Conservation (phyloP, 78 protist genomes). For the Dictyostelium citrinum region DNA sequence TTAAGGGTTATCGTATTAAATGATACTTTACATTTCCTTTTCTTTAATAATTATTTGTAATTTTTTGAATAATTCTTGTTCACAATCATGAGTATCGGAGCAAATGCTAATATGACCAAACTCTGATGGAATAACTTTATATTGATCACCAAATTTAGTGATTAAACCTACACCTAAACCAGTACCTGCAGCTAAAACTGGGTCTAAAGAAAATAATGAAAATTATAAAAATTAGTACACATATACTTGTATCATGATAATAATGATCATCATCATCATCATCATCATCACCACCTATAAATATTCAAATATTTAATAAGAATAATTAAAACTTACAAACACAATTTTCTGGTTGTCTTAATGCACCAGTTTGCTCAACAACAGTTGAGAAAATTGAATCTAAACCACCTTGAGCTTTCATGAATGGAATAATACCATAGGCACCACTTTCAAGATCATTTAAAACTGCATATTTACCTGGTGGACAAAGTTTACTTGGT, state of each 20-base stretch:
- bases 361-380: not conserved
- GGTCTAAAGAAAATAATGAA: not conserved
- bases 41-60: not conserved
- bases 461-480: not conserved
- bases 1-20: too few species aligned
- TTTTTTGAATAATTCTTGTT: not conserved
- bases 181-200: constrained; percentile 76
- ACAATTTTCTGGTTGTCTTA: not conserved
- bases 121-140: constrained; percentile 67
- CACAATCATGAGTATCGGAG: not conserved
- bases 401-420: not conserved
- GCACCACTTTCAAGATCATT: constrained; percentile 75
- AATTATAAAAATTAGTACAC: too few species aligned
- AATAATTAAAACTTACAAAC: constrained; percentile 19
- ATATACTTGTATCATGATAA: too few species aligned
- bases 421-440: constrained; percentile 46
- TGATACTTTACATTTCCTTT: not conserved
- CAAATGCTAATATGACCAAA: constrained; percentile 60
- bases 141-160: not conserved
- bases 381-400: not conserved
- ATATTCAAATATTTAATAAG: too few species aligned
- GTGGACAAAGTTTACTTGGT: constrained; percentile 30
- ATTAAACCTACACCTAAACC: constrained; percentile 79
- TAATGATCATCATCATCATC: too few species aligned
- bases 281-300: too few species aligned